Evolutionary conservation across 1,139 yeast genomes (phyloP).

Genomic region (Zygosaccharomyces pseudobailii): DNA sequence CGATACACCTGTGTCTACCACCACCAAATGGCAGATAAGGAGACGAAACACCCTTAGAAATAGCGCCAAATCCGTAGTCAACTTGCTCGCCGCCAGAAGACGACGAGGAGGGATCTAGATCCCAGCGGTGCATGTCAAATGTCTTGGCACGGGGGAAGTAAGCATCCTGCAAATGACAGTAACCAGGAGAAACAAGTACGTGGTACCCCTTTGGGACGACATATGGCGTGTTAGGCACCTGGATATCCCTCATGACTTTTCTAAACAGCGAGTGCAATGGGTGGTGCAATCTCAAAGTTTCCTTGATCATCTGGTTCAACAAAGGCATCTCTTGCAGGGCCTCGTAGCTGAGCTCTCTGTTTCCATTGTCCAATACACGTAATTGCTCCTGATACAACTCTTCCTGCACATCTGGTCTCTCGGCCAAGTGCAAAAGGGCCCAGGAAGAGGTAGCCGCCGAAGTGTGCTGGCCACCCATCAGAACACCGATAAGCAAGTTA

Average conservation of each 20-base stretch:
- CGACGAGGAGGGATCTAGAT: slow-evolving; percentile 42
- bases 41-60: slow-evolving; percentile 90
- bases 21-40: slow-evolving; percentile 98
- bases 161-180: slow-evolving; percentile 68
- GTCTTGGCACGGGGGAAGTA: slow-evolving; percentile 70
- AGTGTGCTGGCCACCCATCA: slow-evolving; percentile 99
- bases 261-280: slow-evolving; percentile 96
- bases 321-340: slow-evolving; percentile 76
- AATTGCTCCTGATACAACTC: slow-evolving; percentile 71
- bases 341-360: slow-evolving; percentile 68
- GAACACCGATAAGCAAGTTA: slow-evolving; percentile 84
- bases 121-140: slow-evolving; percentile 91
- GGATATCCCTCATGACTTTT: slow-evolving; percentile 72
- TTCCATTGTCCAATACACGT: slow-evolving; percentile 53
- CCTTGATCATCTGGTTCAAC: slow-evolving; percentile 78
- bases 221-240: slow-evolving; percentile 73
- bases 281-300: slow-evolving; percentile 91
- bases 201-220: slow-evolving; percentile 87
- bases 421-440: slow-evolving; percentile 88
- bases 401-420: slow-evolving; percentile 76
- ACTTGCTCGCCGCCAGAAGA: slow-evolving; percentile 47
- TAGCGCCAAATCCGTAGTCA: slow-evolving; percentile 94
- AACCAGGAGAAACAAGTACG: slow-evolving; percentile 92
- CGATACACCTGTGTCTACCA: slow-evolving; percentile 99
- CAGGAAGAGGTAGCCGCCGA: slow-evolving; percentile 95